Percentiles rank a stretch among this genome's conserved stretches.
Conservation (phyloP, 2,329 filamentous ascomycete species). For the Trichoderma koningiopsis region DNA sequence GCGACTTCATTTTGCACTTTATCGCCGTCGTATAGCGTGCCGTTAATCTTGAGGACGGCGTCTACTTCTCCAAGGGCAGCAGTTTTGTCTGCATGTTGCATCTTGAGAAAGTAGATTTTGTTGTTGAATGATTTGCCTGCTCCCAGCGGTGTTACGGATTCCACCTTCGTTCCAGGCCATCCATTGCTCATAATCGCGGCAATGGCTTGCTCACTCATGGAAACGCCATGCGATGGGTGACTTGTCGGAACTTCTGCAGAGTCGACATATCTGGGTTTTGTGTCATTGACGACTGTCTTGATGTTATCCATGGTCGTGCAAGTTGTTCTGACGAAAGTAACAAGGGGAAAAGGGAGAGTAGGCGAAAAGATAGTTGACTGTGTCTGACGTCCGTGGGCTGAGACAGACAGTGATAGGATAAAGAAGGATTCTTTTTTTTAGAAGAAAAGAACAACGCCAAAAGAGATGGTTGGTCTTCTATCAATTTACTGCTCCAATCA, state of each 20-base stretch:
- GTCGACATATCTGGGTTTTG: neutral
- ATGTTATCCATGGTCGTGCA: neutral
- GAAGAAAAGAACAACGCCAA: neutral
- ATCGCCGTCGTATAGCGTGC: slow-evolving; percentile 30
- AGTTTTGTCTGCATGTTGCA: slow-evolving; percentile 5
- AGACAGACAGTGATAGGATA: neutral
- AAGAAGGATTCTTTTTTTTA: neutral
- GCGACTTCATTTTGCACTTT: slow-evolving; percentile 33
- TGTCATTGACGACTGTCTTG: neutral
- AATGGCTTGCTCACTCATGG: slow-evolving; percentile 25
- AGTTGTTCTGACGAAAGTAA: neutral
- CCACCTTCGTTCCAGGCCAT: slow-evolving; percentile 26
- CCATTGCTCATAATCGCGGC: slow-evolving; percentile 15
- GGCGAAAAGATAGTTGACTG: neutral
- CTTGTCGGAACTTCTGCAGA: slow-evolving; percentile 24
- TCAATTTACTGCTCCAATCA: neutral
- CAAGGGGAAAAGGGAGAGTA: neutral
- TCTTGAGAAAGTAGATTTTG: slow-evolving; percentile 30
- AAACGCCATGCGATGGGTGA: slow-evolving; percentile 30
- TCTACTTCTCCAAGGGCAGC: neutral
- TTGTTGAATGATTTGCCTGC: slow-evolving; percentile 32
- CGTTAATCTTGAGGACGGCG: slow-evolving; percentile 32
- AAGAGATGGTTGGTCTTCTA: neutral
- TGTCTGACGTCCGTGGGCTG: neutral
- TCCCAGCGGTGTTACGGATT: slow-evolving; percentile 23